Percentiles rank a stretch among this genome's conserved stretches.
These are phyloP conservation scores for Saposhnikovia divaricata DNA, from an alignment of 129 eudicot genomes.

Conservation along the genomic window DNA sequence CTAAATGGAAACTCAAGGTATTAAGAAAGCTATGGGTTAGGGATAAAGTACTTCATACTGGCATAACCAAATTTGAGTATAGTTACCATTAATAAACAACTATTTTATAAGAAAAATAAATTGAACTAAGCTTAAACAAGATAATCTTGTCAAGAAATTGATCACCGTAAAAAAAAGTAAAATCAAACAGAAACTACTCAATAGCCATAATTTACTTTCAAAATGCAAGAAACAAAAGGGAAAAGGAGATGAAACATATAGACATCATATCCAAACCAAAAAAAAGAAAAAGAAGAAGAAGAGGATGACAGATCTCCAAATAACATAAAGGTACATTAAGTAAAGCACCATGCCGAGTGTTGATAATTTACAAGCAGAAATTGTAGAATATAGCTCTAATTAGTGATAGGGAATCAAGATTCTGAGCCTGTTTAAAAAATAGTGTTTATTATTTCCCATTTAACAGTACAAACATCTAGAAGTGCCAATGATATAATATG, in stretches of 20 bases:
- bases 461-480: background rate
- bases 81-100: background rate
- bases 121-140: background rate
- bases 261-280: too few species aligned
- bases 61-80: background rate
- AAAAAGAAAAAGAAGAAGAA: background rate
- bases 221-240: background rate
- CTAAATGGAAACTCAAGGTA: background rate
- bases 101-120: too few species aligned
- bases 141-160: background rate
- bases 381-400: background rate
- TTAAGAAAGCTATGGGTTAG: background rate
- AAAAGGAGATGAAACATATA: background rate
- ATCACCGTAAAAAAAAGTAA: background rate
- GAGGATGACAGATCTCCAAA: too few species aligned
- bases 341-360: background rate
- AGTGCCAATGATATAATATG: background rate
- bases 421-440: background rate
- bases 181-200: background rate
- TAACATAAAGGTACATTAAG: background rate
- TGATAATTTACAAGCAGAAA: background rate
- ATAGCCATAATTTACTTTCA: background rate
- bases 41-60: background rate
- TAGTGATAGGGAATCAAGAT: background rate
- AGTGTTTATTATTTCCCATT: background rate